Evolutionary conservation across 164 flowering plant genomes (phyloP), one percentile per base, ranked within the genome.

Genomic region (Dillenia suffruticosa): DNA sequence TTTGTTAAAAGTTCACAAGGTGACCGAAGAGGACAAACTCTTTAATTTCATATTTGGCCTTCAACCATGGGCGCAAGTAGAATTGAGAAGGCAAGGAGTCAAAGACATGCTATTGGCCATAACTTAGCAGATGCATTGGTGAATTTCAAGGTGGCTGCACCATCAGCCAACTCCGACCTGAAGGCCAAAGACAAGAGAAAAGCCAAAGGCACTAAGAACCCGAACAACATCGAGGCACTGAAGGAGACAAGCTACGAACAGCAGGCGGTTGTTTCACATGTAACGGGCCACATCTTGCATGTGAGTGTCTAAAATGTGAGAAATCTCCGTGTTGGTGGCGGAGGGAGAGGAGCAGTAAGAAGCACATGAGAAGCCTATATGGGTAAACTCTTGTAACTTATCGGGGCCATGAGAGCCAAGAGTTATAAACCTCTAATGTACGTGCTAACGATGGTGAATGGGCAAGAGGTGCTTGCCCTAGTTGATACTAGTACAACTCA

Each of bases 21-120:
- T 65, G 62, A 49, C 57, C 1, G 48, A 57, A 45, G 61, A 49
- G 11, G 56, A 50, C 14, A 65, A 65, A 22, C 22, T 65, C 9
- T 65, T 57, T 46, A 51, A 57, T 10, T 57, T 64, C 40, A 43
- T 56, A n/a, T 64, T 43, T 5, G 1, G 22, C 22, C 22, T 19
- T 19, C 22, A 19, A 19, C 22, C 22, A 19, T 19, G 22, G 22
- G 22, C 43, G 60, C 49, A 57, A 14, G 12, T 9, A 2, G 56
- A 65, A 22, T 44, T 65, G 0, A 14, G 51, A 1, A 50, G 57
- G 12, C 45, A 57, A 12, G 16, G 43, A 9, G 68, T 50, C 0
- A 8, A 46, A 10, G 56, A 65, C 9, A 14, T 65, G 9, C 44
- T 43, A 1, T 0, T 17, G 22, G 22, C 22, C 22, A 57, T 57